Evolutionary conservation across 148 eudicot genomes (phyloP).

Genomic region (Euryodendron excelsum): DNA sequence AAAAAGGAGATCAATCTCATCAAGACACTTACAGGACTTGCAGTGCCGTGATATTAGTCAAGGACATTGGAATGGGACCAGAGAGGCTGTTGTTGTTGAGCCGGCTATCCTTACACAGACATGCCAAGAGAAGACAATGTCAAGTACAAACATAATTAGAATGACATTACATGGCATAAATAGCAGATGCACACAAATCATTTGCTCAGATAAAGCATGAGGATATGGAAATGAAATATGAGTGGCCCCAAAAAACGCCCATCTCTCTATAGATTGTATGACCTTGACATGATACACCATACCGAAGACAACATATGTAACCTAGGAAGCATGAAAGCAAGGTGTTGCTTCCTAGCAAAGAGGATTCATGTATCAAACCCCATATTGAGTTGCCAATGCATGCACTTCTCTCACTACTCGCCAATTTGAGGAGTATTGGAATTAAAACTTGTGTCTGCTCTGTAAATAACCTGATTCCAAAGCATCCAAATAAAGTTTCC

Average conservation of each 20-base stretch:
- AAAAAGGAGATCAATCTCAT: neutral
- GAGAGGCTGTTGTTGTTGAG: conserved; percentile 39
- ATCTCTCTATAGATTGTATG: no score
- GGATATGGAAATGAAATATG: no score
- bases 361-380: neutral
- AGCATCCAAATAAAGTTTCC: no score
- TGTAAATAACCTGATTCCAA: neutral
- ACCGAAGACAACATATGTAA: neutral
- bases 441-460: neutral
- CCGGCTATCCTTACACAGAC: conserved; percentile 26
- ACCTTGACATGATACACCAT: neutral
- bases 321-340: neutral
- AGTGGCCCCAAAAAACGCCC: no score
- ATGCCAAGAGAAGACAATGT: conserved; percentile 11
- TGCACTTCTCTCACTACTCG: neutral
- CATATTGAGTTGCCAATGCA: neutral
- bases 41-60: conserved; percentile 28
- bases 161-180: neutral
- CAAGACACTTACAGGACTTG: conserved; percentile 33
- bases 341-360: neutral
- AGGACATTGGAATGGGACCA: conserved; percentile 25
- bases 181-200: neutral
- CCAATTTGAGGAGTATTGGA: neutral
- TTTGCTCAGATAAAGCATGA: neutral
- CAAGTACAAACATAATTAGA: neutral